Evolutionary conservation across 371 early-diverging fungal genomes (phyloP).

Genomic region (Mortierella polycephala): DNA sequence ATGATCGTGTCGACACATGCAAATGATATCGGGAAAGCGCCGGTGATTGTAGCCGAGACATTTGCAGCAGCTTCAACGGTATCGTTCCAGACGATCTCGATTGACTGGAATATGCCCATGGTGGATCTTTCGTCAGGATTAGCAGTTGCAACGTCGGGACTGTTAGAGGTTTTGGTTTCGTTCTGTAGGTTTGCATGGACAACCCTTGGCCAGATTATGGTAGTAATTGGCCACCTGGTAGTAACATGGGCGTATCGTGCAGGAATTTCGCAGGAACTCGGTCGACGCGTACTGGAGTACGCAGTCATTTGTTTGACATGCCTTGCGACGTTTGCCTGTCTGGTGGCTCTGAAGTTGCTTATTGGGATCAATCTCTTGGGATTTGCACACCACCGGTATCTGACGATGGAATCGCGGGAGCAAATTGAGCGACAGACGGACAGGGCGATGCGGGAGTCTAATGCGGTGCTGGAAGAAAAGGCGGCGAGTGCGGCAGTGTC

Average conservation of each 20-base stretch:
- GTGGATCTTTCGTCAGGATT: constrained; percentile 36
- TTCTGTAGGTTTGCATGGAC: constrained; percentile 24
- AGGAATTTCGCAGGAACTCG: constrained; percentile 38
- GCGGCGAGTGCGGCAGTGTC: constrained; percentile 50
- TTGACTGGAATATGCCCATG: constrained; percentile 31
- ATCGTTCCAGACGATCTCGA: constrained; percentile 21
- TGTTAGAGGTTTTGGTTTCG: constrained; percentile 16
- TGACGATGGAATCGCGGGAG: constrained; percentile 70
- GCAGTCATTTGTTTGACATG: constrained; percentile 26
- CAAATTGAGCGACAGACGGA: constrained; percentile 59
- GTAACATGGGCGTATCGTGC: constrained; percentile 20
- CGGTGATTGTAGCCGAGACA: constrained; percentile 13
- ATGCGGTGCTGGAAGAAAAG: constrained; percentile 67
- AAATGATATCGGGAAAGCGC: constrained; percentile 5
- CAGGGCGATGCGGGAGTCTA: constrained; percentile 61
- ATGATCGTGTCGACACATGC: constrained; percentile 65
- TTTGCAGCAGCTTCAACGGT: constrained; percentile 18
- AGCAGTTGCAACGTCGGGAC: constrained; percentile 12
- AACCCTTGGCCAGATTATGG: constrained; percentile 14
- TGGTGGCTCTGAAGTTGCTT: constrained; percentile 75
- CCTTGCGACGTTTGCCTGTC: constrained; percentile 55
- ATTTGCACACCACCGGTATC: constrained; percentile 73
- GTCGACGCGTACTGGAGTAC: constrained; percentile 34
- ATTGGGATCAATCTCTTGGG: constrained; percentile 79
- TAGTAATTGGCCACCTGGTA: constrained; percentile 5